Percentiles rank a stretch among this genome's conserved stretches.
Evolutionary conservation across 2,329 filamentous ascomycete species (phyloP).

Genomic region (Aureobasidium sp.): DNA sequence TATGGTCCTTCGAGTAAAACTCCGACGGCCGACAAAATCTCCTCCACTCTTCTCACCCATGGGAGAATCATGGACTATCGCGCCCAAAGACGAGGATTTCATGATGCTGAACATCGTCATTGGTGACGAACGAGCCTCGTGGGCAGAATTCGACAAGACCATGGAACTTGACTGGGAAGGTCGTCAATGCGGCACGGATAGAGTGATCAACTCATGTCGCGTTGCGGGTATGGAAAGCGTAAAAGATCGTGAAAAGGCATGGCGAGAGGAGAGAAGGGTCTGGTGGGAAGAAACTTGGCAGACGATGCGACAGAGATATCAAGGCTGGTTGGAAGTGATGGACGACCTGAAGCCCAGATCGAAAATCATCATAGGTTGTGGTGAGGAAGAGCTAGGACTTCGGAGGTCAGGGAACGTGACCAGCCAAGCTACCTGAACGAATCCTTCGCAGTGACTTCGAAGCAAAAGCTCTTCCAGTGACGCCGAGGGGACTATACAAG

Average conservation of each 20-base stretch:
- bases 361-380: not conserved
- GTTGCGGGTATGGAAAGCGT: slow-evolving; percentile 8
- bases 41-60: not conserved
- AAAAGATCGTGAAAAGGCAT: not conserved
- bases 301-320: not conserved
- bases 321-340: not conserved
- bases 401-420: not conserved
- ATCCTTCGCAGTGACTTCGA: too few relatives aligned
- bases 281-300: slow-evolving; percentile 1
- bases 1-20: not conserved
- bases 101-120: not conserved
- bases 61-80: not conserved
- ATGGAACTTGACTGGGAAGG: not conserved
- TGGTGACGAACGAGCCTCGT: not conserved
- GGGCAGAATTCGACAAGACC: not conserved
- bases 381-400: not conserved
- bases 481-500: too few relatives aligned
- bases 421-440: not conserved
- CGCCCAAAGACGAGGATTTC: not conserved
- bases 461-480: too few relatives aligned
- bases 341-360: not conserved
- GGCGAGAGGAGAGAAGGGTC: not conserved
- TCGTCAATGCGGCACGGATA: not conserved
- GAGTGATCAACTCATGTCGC: slow-evolving; percentile 1
- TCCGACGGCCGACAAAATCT: not conserved